Evolutionary conservation across 805 yeast species (phyloP).

Genomic region (baker's yeast (Saccharomyces cerevisiae)): DNA sequence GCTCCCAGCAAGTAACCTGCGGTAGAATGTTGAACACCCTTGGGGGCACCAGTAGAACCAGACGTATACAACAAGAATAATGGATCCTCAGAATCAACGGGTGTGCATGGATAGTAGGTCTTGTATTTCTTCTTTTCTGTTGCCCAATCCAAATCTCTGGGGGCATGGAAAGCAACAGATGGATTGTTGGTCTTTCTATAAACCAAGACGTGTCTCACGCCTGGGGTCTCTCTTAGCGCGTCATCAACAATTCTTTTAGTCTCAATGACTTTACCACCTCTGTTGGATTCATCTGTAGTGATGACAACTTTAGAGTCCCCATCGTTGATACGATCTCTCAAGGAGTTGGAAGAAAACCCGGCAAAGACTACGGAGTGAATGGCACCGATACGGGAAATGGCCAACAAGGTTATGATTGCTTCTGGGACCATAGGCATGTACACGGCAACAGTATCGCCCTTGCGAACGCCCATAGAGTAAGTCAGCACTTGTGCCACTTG

Average conservation of each 20-base stretch:
- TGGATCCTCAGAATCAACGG: constrained; percentile 75
- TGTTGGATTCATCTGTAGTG: constrained; percentile 73
- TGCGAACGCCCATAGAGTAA: constrained; percentile 53
- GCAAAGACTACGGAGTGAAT: constrained; percentile 81
- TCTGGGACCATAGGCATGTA: constrained; percentile 83
- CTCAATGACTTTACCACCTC: constrained; percentile 77
- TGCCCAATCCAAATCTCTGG: constrained; percentile 71
- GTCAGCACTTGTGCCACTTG: constrained; percentile 62
- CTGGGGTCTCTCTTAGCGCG: constrained; percentile 58
- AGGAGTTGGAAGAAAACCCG: constrained; percentile 68
- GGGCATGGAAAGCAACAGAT: constrained; percentile 37
- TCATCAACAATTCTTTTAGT: constrained; percentile 80
- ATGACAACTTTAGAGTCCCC: constrained; percentile 65
- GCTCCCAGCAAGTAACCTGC: constrained; percentile 76
- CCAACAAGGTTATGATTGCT: constrained; percentile 66
- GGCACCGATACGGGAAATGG: constrained; percentile 75
- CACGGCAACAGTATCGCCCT: constrained; percentile 82
- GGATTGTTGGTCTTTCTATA: constrained; percentile 64
- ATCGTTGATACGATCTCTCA: constrained; percentile 62
- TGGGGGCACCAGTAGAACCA: constrained; percentile 84
- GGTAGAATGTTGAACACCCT: constrained; percentile 76
- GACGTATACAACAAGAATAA: constrained; percentile 75
- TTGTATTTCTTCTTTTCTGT: constrained; percentile 58
- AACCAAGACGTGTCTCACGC: constrained; percentile 62
- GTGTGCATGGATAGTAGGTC: constrained; percentile 63